These are phyloP conservation scores for Cadophora malorum DNA, from an alignment of 2,329 filamentous ascomycete genomes.

Conservation along the genomic window DNA sequence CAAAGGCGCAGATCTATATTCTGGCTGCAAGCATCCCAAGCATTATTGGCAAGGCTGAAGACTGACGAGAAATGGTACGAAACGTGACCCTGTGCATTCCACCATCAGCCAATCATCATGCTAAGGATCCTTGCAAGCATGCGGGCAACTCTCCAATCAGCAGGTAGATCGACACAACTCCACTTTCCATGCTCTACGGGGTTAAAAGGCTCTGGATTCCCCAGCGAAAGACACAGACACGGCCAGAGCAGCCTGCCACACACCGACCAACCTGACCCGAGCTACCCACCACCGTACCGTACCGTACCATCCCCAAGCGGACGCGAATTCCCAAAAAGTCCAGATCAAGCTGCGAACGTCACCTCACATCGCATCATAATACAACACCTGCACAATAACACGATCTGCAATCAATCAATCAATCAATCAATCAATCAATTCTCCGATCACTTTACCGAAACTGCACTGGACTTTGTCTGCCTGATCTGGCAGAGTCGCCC, in stretches of 20 bases:
- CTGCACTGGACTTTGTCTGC: neutral
- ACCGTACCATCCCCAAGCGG: neutral
- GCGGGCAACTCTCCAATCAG: neutral
- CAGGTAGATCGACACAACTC: slow-evolving; percentile 10
- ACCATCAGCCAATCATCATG: slow-evolving; percentile 18
- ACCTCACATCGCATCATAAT: neutral
- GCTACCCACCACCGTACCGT: neutral
- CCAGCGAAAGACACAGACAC: slow-evolving; percentile 10
- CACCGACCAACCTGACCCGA: neutral
- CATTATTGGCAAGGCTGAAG: slow-evolving; percentile 12
- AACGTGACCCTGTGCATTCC: slow-evolving; percentile 26
- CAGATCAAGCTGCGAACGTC: neutral
- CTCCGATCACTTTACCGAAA: neutral
- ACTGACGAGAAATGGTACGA: neutral
- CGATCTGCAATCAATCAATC: neutral
- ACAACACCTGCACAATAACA: neutral
- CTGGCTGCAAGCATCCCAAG: slow-evolving; percentile 6
- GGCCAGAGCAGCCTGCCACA: neutral
- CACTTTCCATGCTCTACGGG: slow-evolving; percentile 20
- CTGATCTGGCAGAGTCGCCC: neutral
- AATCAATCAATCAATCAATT: neutral
- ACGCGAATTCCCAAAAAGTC: slow-evolving; percentile 1
- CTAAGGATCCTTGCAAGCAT: slow-evolving; percentile 17
- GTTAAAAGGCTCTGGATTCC: slow-evolving; percentile 23
- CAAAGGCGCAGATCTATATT: neutral